A percentile compares a stretch with the other conserved stretches of the same genome.
phyloP scores from a whole-genome alignment of 2,329 filamentous ascomycete genomes.

The Fusarium cyanostomum region DNA sequence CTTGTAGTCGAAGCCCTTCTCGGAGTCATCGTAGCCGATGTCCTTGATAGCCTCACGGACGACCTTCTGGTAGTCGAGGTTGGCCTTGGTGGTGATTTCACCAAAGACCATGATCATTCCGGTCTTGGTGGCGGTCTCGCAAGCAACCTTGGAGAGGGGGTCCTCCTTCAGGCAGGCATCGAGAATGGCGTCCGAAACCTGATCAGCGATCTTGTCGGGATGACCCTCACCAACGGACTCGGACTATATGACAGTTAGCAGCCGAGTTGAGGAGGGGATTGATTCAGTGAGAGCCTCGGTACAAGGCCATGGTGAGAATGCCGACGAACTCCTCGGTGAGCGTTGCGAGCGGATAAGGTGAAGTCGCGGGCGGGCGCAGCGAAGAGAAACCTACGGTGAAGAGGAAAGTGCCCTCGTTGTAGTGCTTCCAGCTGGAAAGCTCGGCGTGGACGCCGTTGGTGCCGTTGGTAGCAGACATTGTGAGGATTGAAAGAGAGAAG shows the following conservation, averaged over 20 bases:
- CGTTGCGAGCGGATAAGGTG: background rate
- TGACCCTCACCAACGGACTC: slow-evolving; percentile 91
- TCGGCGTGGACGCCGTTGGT: slow-evolving; percentile 51
- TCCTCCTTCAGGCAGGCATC: slow-evolving; percentile 96
- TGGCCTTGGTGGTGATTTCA: slow-evolving; percentile 97
- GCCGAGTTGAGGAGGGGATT: slow-evolving; percentile 12
- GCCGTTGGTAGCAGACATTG: slow-evolving; percentile 64
- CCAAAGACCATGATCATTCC: slow-evolving; percentile 99
- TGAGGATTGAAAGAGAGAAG: slow-evolving; percentile 49
- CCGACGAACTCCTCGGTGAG: slow-evolving; percentile 1
- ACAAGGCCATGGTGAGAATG: background rate
- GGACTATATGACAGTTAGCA: slow-evolving; percentile 62
- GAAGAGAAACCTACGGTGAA: slow-evolving; percentile 71
- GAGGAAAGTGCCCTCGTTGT: slow-evolving; percentile 78
- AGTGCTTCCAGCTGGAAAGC: slow-evolving; percentile 54
- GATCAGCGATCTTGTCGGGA: slow-evolving; percentile 97
- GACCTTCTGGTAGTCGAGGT: slow-evolving; percentile 97
- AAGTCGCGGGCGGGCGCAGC: background rate
- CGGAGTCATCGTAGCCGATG: slow-evolving; percentile 96
- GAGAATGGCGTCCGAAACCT: slow-evolving; percentile 98
- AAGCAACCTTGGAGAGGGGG: slow-evolving; percentile 98
- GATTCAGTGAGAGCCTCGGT: slow-evolving; percentile 10
- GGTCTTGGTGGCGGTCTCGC: slow-evolving; percentile 99
- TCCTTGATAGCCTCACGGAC: slow-evolving; percentile 96
- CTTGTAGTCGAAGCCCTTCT: slow-evolving; percentile 99